Conservation (phyloP, 2,329 filamentous ascomycete species). For the Penicillium verrucosum region DNA sequence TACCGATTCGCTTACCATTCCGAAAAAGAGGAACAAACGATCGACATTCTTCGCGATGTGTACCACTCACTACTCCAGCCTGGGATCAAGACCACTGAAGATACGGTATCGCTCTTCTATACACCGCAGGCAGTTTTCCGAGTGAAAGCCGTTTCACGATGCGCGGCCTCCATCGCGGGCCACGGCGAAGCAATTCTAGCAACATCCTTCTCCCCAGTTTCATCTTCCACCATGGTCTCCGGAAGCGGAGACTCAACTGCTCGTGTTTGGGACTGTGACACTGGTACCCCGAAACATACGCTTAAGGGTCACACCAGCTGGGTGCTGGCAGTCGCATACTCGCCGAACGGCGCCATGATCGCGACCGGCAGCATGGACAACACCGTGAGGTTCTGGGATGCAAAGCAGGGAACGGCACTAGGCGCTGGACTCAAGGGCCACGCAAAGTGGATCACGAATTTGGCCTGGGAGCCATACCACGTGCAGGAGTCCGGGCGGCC, state of each 20-base stretch:
- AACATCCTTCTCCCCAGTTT: slow-evolving; percentile 77
- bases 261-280: slow-evolving; percentile 91
- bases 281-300: slow-evolving; percentile 81
- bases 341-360: slow-evolving; percentile 74
- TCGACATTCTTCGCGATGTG: slow-evolving; percentile 48
- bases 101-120: slow-evolving; percentile 60
- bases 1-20: slow-evolving; percentile 63
- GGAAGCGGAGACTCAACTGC: slow-evolving; percentile 90
- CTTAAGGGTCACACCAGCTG: slow-evolving; percentile 84
- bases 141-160: slow-evolving; percentile 86
- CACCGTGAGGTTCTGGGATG: slow-evolving; percentile 84
- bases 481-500: slow-evolving; percentile 70
- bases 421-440: slow-evolving; percentile 78
- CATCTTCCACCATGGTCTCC: slow-evolving; percentile 74
- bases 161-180: slow-evolving; percentile 81
- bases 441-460: slow-evolving; percentile 79
- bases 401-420: slow-evolving; percentile 70
- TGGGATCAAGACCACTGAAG: slow-evolving; percentile 56
- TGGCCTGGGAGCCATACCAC: slow-evolving; percentile 94
- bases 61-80: slow-evolving; percentile 53
- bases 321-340: slow-evolving; percentile 85
- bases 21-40: slow-evolving; percentile 35
- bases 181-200: slow-evolving; percentile 89
- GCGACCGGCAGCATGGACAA: slow-evolving; percentile 94
- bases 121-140: slow-evolving; percentile 89